Base-by-base conservation (phyloP, 352 stramenopile species). In the Globisporangium emineosum region DNA sequence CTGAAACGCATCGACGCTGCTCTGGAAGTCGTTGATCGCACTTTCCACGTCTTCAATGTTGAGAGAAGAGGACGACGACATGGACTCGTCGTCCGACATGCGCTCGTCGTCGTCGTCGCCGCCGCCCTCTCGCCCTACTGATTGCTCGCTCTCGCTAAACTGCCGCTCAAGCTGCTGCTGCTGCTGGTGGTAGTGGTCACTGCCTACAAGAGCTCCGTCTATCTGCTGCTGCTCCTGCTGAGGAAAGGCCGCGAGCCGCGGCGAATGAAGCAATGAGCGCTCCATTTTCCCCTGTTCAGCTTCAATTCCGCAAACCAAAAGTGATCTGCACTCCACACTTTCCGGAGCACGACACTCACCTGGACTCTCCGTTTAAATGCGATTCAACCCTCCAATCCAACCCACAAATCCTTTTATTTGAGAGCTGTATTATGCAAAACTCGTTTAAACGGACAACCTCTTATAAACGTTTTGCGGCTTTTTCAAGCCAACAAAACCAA, bases 61-160 rank as follows among this genome's bases (percentile, higher is more conserved):
- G 10, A 83, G 54, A 27, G 66, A 84, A 3, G 79, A 84, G 19
- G 66, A 70, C 29, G 77, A 86, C 21, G 66, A 76, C 79, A 88
- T 88, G 56, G 75, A 83, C 65, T 86, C 79, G 61, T 88, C 79
- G 47, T 83, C 76, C 4, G 78, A 86, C 78, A 86, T 86, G 69
- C 65, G 71, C 60, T 67, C 76, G 54, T 87, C 76, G 21, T 78
- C 74, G 17, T 61, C 69, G 21, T 78, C 74, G 17, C 59, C 69
- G 0, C 5, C 21, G 7, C 7, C 17, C 23, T 58, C 52, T 35
- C 66, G 53, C 51, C 67, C 49, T 33, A 51, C 45, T 5, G 60
- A 33, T 25, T 19, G 52, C 6, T 66, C 57, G 51, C 61, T 67
- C 43, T 70, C 61, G 15, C 62, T 43, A 3, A 51, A 50, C 5